A percentile compares a stretch with the other conserved stretches of the same genome.
These are phyloP conservation scores for Penicillium salamii DNA, from an alignment of 495 filamentous ascomycete species.

Conservation along the genomic window DNA sequence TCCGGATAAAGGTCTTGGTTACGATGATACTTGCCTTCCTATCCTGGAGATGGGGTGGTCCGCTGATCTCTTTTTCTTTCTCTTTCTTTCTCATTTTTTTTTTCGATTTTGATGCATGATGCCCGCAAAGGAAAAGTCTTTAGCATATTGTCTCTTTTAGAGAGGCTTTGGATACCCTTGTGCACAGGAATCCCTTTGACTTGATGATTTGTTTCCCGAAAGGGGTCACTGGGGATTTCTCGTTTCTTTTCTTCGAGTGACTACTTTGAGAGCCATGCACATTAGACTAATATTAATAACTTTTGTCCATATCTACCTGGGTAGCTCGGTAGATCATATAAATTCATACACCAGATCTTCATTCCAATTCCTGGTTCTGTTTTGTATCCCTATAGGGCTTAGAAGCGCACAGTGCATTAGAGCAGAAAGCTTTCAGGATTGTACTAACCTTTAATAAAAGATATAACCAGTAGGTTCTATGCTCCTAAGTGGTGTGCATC, in stretches of 20 bases:
- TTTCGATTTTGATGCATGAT: conserved; percentile 14
- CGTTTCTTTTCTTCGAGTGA: conserved; percentile 13
- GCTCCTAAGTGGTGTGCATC: no score
- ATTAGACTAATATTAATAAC: conserved; percentile 33
- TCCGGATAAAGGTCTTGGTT: conserved; percentile 22
- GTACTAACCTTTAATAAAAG: no score
- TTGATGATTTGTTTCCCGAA: conserved; percentile 9
- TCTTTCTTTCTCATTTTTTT: conserved; percentile 14
- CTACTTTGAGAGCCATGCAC: conserved; percentile 15
- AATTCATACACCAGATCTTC: no score
- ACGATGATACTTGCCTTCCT: conserved; percentile 26
- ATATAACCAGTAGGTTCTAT: no score
- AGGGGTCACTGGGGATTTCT: conserved; percentile 12
- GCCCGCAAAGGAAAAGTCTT: conserved; percentile 8
- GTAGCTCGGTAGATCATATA: no score
- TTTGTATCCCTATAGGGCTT: no score
- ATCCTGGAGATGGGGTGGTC: conserved; percentile 41
- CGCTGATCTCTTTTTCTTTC: conserved; percentile 12
- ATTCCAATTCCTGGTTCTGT: no score
- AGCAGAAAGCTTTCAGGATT: no score
- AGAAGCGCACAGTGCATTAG: no score
- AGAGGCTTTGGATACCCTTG: conserved; percentile 10
- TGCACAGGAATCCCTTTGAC: not conserved
- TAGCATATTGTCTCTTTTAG: conserved; percentile 2
- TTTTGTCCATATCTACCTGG: no score